phyloP scores from a whole-genome alignment of 2,329 filamentous ascomycete genomes.

The Corniculantispora saksenae region DNA sequence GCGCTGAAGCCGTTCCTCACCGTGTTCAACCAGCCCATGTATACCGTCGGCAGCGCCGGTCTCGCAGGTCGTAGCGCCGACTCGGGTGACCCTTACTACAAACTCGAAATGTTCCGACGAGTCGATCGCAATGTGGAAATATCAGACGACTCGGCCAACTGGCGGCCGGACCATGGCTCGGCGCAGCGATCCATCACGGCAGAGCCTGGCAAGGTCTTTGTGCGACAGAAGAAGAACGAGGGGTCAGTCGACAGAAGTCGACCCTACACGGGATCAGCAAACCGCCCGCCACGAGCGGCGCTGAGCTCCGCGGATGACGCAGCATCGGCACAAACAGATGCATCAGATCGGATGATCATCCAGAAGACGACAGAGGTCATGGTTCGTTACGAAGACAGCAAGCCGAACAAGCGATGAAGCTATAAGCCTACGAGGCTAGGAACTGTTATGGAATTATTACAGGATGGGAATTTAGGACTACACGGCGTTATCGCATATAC shows the following conservation, averaged over 20 bases:
- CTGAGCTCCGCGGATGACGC: neutral
- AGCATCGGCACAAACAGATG: neutral
- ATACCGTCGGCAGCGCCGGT: slow-evolving; percentile 1
- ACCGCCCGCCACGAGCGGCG: neutral
- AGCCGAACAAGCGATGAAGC: too few species aligned
- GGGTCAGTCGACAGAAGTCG: neutral
- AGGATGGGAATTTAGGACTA: neutral
- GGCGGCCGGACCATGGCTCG: slow-evolving; percentile 14
- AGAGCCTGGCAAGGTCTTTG: neutral
- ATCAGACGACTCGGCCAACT: slow-evolving; percentile 12
- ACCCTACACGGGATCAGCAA: neutral
- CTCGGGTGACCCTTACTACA: neutral
- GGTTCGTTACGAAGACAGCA: slow-evolving; percentile 9
- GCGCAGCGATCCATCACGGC: slow-evolving; percentile 2
- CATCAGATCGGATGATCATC: slow-evolving; percentile 11
- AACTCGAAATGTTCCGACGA: slow-evolving; percentile 17
- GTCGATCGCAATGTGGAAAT: neutral
- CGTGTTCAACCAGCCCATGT: slow-evolving; percentile 11
- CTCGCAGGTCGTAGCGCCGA: neutral
- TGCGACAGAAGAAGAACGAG: neutral
- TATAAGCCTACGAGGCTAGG: neutral
- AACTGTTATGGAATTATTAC: neutral
- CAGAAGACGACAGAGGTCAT: slow-evolving; percentile 16
- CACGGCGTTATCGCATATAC: neutral
- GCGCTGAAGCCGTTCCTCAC: slow-evolving; percentile 19